A percentile compares a stretch with the other conserved stretches of the same genome.
phyloP scores from a whole-genome alignment of 805 yeast genomes.

The Candida piceae region DNA sequence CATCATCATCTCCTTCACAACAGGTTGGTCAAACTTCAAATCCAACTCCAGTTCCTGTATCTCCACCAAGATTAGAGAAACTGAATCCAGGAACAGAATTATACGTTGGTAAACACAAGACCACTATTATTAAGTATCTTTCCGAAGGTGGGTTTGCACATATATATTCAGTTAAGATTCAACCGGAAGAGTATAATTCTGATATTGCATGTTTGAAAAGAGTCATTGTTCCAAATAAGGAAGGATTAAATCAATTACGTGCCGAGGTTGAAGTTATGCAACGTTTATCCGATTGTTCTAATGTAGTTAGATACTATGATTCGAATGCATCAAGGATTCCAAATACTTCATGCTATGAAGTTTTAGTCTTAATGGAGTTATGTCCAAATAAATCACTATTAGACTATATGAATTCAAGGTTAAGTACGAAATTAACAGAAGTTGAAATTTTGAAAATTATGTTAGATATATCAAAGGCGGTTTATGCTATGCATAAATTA shows the following conservation, averaged over 20 bases:
- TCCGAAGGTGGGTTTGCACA: constrained; percentile 73
- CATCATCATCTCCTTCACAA: too few species aligned
- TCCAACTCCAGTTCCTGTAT: constrained; percentile 1
- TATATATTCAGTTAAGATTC: constrained; percentile 59
- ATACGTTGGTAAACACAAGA: constrained; percentile 46
- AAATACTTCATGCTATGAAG: constrained; percentile 61
- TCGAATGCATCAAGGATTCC: constrained; percentile 65
- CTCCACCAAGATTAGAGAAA: constrained; percentile 12
- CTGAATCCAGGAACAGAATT: constrained; percentile 41
- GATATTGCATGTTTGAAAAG: constrained; percentile 66
- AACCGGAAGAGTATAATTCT: constrained; percentile 40
- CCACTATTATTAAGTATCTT: constrained; percentile 40
- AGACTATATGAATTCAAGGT: constrained; percentile 84
- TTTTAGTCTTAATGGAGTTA: constrained; percentile 85
- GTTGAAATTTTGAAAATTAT: constrained; percentile 76
- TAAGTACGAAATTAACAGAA: constrained; percentile 73
- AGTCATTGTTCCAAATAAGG: constrained; percentile 67
- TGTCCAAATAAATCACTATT: constrained; percentile 84
- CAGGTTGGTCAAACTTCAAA: not conserved
- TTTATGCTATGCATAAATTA: constrained; percentile 78
- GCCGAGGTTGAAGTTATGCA: constrained; percentile 82
- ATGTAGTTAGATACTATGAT: constrained; percentile 67
- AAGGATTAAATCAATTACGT: constrained; percentile 58
- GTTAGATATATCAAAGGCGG: constrained; percentile 74
- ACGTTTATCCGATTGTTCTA: constrained; percentile 46